Evolutionary conservation across 1,284 basidiomycete species (phyloP).

Genomic region (Cryptococcus floricola): DNA sequence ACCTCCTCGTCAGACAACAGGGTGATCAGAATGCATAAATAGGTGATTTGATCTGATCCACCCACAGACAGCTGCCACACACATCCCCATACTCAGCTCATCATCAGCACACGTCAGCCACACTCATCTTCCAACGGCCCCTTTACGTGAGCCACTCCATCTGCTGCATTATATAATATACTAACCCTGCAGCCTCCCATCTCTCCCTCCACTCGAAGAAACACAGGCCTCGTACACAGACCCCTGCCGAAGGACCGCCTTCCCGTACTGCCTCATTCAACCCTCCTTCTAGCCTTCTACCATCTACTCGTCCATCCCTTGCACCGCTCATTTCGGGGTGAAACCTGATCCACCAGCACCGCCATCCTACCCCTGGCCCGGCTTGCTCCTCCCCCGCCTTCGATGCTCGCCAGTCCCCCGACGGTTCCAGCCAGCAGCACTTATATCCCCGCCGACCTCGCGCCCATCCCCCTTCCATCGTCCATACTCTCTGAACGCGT

Average conservation of each 20-base stretch:
- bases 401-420: neutral
- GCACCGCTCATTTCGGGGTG: no score
- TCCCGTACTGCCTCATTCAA: no score
- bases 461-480: no score
- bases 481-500: no score
- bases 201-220: neutral
- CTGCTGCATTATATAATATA: neutral
- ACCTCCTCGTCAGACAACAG: neutral
- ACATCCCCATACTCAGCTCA: neutral
- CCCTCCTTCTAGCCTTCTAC: no score
- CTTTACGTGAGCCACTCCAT: no score
- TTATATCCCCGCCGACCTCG: neutral
- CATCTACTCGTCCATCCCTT: no score
- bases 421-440: neutral
- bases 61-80: neutral
- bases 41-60: neutral
- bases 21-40: neutral
- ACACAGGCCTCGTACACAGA: no score
- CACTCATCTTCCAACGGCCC: neutral
- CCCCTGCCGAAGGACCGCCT: no score
- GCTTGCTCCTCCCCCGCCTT: no score
- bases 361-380: no score
- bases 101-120: slow-evolving; percentile 1
- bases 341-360: no score
- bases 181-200: neutral